phyloP scores from a whole-genome alignment of 2,329 filamentous ascomycete species.

The Talaromyces pinophilus region DNA sequence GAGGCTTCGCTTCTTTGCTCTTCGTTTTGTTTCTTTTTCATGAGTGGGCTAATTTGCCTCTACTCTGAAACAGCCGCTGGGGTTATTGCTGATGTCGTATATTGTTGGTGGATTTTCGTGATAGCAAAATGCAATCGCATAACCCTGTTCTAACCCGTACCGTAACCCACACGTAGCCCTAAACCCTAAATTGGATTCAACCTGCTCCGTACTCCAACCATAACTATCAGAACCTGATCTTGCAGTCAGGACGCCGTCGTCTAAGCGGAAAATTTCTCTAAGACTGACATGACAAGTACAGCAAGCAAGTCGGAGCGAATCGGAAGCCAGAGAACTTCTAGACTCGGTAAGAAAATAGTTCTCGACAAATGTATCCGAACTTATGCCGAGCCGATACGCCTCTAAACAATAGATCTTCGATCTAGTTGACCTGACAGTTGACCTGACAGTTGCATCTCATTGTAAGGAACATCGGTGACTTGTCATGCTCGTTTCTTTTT shows the following conservation, averaged over 20 bases:
- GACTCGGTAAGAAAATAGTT: neutral
- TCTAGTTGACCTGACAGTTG: neutral
- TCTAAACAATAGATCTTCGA: neutral
- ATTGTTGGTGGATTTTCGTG: neutral
- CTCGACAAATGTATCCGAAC: neutral
- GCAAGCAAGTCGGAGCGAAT: neutral
- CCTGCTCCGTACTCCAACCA: neutral
- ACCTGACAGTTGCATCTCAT: neutral
- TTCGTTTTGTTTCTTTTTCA: neutral
- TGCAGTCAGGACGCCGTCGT: neutral
- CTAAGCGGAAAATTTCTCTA: neutral
- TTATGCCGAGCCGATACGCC: constrained; percentile 4
- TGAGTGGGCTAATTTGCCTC: neutral
- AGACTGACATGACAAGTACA: neutral
- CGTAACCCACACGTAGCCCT: neutral
- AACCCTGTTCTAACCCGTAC: neutral
- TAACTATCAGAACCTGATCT: too few relatives aligned
- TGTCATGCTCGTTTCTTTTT: neutral
- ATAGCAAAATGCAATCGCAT: neutral
- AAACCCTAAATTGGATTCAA: neutral
- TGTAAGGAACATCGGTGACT: neutral
- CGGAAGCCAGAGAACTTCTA: constrained; percentile 2
- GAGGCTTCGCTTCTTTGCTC: neutral
- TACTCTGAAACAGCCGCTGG: neutral
- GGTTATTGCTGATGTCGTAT: neutral